Conservation (phyloP, 2,329 filamentous ascomycete genomes). For the Diaporthe caulivora region DNA sequence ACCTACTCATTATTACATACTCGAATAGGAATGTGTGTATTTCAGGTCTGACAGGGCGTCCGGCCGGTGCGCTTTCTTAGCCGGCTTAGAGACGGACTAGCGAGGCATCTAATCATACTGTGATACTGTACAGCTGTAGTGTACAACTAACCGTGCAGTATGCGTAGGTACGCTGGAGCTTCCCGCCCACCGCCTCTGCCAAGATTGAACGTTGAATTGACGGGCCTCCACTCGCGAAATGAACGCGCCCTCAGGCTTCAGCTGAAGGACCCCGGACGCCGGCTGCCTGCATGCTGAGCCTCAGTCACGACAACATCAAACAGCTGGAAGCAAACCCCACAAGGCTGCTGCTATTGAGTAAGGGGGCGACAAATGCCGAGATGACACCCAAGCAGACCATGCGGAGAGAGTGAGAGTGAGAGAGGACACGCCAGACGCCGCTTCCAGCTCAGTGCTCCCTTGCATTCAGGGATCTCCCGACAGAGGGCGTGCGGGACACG, state of each 20-base stretch:
- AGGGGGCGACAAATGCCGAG: not conserved
- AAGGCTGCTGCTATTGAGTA: not conserved
- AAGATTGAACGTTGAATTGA: constrained; percentile 19
- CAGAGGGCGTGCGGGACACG: constrained; percentile 1
- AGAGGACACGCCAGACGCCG: not conserved
- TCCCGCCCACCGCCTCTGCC: constrained; percentile 26
- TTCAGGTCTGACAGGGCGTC: not conserved
- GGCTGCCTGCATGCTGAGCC: not conserved
- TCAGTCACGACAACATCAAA: constrained; percentile 1
- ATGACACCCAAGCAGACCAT: constrained; percentile 6
- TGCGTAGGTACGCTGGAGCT: constrained; percentile 1
- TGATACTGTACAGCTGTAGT: constrained; percentile 15
- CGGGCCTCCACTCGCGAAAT: constrained; percentile 24
- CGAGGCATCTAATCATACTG: constrained; percentile 10
- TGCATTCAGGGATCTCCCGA: not conserved
- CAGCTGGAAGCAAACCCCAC: not conserved
- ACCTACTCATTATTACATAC: not conserved
- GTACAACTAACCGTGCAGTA: not conserved
- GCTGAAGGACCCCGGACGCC: constrained; percentile 10
- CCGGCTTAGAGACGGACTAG: constrained; percentile 5
- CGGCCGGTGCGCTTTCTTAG: not conserved
- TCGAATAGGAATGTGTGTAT: not conserved
- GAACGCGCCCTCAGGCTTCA: constrained; percentile 8
- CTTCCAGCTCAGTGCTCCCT: not conserved
- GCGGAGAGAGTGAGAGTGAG: not conserved